These are phyloP conservation scores for Cyberlindnera xishuangbannaensis DNA, from an alignment of 805 yeast species.

Conservation along the genomic window DNA sequence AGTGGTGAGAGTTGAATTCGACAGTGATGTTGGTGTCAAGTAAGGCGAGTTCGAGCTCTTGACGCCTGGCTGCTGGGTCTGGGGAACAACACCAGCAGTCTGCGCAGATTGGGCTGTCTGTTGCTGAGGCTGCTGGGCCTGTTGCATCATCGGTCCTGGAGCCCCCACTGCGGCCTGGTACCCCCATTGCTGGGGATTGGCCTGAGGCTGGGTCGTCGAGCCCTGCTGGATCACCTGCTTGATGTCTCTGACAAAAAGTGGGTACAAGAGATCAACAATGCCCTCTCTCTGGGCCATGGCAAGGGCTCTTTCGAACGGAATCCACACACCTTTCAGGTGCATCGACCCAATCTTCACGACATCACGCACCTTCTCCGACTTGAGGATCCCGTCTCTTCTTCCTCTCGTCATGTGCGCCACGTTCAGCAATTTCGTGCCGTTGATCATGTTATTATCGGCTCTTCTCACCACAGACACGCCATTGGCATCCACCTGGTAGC, in stretches of 20 bases:
- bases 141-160: constrained; percentile 9
- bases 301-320: constrained; percentile 77
- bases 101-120: constrained; percentile 1
- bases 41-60: constrained; percentile 19
- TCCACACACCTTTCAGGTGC: constrained; percentile 90
- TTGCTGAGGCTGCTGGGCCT: constrained; percentile 5
- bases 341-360: constrained; percentile 83
- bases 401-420: constrained; percentile 89
- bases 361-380: constrained; percentile 69
- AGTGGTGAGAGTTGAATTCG: constrained; percentile 12
- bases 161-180: constrained; percentile 8
- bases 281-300: constrained; percentile 80
- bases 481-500: constrained; percentile 81
- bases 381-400: constrained; percentile 76
- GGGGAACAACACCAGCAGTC: constrained; percentile 3
- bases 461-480: constrained; percentile 77
- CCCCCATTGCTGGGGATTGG: constrained; percentile 17
- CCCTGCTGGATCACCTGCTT: constrained; percentile 38
- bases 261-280: constrained; percentile 59
- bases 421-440: constrained; percentile 76
- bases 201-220: constrained; percentile 27
- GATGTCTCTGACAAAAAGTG: constrained; percentile 70
- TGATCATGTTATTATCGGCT: constrained; percentile 80
- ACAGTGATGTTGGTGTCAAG: constrained; percentile 20
- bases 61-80: constrained; percentile 5